Evolutionary conservation across 1,284 basidiomycete genomes (phyloP).

Genomic region (Pseudozyma hubeiensis): DNA sequence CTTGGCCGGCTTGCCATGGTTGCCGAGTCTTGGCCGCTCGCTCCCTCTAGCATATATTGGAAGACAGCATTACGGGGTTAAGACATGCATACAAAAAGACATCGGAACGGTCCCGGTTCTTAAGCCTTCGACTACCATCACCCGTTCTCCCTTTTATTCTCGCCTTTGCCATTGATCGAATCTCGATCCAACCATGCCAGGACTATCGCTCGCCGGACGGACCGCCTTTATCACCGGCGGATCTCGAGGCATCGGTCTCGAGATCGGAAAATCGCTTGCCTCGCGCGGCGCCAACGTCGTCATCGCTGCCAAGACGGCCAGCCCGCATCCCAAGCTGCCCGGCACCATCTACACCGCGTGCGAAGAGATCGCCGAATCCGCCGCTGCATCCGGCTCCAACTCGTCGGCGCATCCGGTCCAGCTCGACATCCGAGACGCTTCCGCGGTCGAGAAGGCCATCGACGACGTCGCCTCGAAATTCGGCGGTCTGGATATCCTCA

Average conservation of each 20-base stretch:
- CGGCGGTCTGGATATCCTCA: slow-evolving; percentile 64
- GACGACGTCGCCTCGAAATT: slow-evolving; percentile 47
- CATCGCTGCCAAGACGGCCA: slow-evolving; percentile 57
- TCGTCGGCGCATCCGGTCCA: slow-evolving; percentile 60
- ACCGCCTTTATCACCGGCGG: slow-evolving; percentile 60
- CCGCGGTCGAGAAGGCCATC: slow-evolving; percentile 59
- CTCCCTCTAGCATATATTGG: too few relatives aligned
- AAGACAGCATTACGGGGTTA: too few relatives aligned
- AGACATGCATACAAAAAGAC: too few relatives aligned
- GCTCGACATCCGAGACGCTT: slow-evolving; percentile 64
- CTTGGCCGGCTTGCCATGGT: too few relatives aligned
- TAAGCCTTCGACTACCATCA: background rate
- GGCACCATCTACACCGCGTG: slow-evolving; percentile 68
- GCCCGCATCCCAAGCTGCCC: slow-evolving; percentile 59
- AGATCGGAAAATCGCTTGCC: slow-evolving; percentile 56
- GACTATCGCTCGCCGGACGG: slow-evolving; percentile 21
- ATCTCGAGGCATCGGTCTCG: slow-evolving; percentile 59
- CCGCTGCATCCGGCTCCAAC: slow-evolving; percentile 15
- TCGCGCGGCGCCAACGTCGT: slow-evolving; percentile 58
- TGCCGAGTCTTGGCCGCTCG: too few relatives aligned
- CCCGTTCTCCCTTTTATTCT: background rate
- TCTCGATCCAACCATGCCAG: slow-evolving; percentile 8
- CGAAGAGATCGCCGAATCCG: slow-evolving; percentile 59
- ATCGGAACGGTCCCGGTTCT: too few relatives aligned
- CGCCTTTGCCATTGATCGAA: too few relatives aligned